Evolutionary conservation across 306 rosid genomes (phyloP), one percentile per base, ranked within the genome.

Genomic region (Malus sieversii): DNA sequence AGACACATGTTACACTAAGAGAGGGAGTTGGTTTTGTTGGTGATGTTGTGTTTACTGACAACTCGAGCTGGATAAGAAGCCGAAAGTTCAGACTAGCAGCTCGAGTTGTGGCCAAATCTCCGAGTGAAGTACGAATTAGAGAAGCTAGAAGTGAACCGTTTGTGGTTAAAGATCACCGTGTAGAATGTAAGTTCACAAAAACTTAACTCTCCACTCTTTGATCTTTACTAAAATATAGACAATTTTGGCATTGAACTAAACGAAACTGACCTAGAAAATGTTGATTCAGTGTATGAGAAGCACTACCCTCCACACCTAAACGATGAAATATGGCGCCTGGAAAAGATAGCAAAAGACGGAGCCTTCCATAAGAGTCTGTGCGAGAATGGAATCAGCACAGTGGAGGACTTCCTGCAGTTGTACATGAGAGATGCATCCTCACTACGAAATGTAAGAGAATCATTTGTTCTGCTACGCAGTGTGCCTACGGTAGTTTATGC

Each of bases 291-390:
- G 38, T 81, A 87, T 73, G 75, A 67, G 86, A 92, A 92, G 30
- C 90, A 85, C 73, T 20, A 72, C 75, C 93, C 92, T 66, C 96
- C 97, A 38, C 33, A 2, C 19, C 81, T 85, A 84, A 27, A 71
- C 0, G 97, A 92, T 46, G 84, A 86, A 25, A 4, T 87, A 27
- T 92, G 90, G 92, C 91, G 96, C 51, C 82, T 92, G 86, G 75
- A 64, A 81, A 82, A n/a, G 71, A 88, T 92, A 42, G 80, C 85
- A 2, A 85, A 80, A 75, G 83, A 73, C 2, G 96, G 97, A 6
- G 8, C 13, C 33, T 15, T 63, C 68, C 87, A 80, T 68, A 66
- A 33, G 69, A 75, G 70, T 59, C 84, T 92, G n/a, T 32, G 72
- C 52, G 0, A 3, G 0, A 3, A 2, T 1, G 81, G 82, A 70